Percentiles rank a stretch among this genome's conserved stretches.
phyloP scores from a whole-genome alignment of 1,284 basidiomycete species.

The Trichosporon sp. region DNA sequence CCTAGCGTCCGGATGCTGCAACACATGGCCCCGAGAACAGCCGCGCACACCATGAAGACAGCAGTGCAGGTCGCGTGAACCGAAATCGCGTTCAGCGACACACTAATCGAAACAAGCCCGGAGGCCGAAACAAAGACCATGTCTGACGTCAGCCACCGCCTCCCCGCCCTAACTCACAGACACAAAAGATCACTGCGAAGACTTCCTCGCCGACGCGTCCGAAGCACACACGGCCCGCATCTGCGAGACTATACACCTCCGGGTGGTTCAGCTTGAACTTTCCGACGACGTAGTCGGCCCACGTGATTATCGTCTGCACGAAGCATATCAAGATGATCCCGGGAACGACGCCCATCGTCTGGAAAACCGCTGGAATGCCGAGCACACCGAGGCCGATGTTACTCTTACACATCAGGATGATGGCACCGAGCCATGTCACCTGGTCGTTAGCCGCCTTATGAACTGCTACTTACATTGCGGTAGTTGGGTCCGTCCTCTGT shows the following conservation, averaged over 20 bases:
- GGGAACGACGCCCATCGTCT: conserved; percentile 33
- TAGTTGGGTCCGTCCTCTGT: not conserved
- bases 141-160: conserved; percentile 26
- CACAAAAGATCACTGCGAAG: not conserved
- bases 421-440: conserved; percentile 12
- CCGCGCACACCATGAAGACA: conserved; percentile 39
- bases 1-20: conserved; percentile 43
- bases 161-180: not conserved
- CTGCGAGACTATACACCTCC: conserved; percentile 28
- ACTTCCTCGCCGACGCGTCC: not conserved
- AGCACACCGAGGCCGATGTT: conserved; percentile 41
- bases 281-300: conserved; percentile 18
- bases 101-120: conserved; percentile 37
- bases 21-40: conserved; percentile 30
- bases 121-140: conserved; percentile 25
- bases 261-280: conserved; percentile 29
- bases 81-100: conserved; percentile 49
- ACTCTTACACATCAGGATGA: conserved; percentile 30
- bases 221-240: conserved; percentile 26
- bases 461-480: conserved; percentile 3
- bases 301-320: conserved; percentile 34
- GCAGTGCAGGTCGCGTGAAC: conserved; percentile 46
- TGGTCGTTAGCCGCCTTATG: not conserved
- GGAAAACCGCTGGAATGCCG: conserved; percentile 34
- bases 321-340: conserved; percentile 34